These are phyloP conservation scores for Wallacemonas sp. DNA, from an alignment of 208 protist species.

Conservation along the genomic window DNA sequence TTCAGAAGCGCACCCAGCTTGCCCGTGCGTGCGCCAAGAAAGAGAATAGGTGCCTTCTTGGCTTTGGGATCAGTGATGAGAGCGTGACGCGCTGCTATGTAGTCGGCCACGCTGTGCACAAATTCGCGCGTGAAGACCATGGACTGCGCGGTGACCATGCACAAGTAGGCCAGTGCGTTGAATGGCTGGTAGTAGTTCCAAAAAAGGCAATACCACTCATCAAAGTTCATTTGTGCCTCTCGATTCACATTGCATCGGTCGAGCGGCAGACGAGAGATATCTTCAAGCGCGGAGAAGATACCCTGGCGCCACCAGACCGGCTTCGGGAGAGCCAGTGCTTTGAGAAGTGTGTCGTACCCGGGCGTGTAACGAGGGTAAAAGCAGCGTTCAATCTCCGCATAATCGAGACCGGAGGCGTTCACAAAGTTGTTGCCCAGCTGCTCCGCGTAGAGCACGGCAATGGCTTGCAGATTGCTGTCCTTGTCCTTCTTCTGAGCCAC, in stretches of 20 bases:
- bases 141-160: conserved; percentile 78
- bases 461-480: conserved; percentile 73
- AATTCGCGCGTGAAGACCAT: conserved; percentile 71
- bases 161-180: conserved; percentile 72
- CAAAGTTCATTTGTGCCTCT: conserved; percentile 62
- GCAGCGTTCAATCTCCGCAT: conserved; percentile 76
- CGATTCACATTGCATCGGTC: conserved; percentile 69
- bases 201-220: conserved; percentile 89
- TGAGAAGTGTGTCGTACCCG: conserved; percentile 48
- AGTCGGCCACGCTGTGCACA: conserved; percentile 71
- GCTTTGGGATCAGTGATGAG: conserved; percentile 60
- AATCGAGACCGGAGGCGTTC: conserved; percentile 51
- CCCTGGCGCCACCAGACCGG: conserved; percentile 74
- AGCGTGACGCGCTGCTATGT: conserved; percentile 70
- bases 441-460: conserved; percentile 84
- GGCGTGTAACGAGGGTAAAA: conserved; percentile 83
- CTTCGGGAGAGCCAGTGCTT: conserved; percentile 54
- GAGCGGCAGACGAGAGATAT: conserved; percentile 85
- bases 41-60: conserved; percentile 82
- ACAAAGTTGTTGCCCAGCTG: conserved; percentile 74
- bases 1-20: conserved; percentile 82
- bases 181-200: conserved; percentile 90
- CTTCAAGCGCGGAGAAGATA: conserved; percentile 67
- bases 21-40: conserved; percentile 70
- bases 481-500: conserved; percentile 66